Base-by-base conservation (phyloP, 2,329 filamentous ascomycete genomes). In the Diaporthe longicolla region DNA sequence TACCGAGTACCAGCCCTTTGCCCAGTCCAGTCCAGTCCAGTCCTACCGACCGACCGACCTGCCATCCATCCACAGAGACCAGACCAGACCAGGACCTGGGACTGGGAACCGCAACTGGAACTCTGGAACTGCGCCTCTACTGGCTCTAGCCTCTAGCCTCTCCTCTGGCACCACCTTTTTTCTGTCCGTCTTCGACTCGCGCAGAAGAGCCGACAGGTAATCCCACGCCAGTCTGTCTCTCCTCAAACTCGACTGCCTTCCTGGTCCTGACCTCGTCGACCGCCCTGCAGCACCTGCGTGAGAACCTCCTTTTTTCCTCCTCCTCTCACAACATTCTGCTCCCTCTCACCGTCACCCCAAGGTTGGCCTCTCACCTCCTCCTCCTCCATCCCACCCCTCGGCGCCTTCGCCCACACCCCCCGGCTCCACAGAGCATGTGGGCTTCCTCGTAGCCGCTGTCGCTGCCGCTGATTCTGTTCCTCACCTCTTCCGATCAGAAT, bases 141-240 rank as follows among this genome's bases (percentile, higher is more conserved):
- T 71, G 45, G 69, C 57, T 72, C 73, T 72, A 43, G 73, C 70
- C 70, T 71, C 63, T 66, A 57, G 73, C 70, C 73, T 71, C 70
- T 72, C 40, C 48, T 70, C 54, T 74, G 70, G 73, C 73, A 69
- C 73, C 70, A 74, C 73, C 65, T 72, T 74, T 74, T 74, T 73
- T 74, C 69, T 66, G 37, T 71, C 70, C 65, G 58, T 52, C 73
- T 70, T 69, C 73, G 70, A 74, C 61, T 72, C 70, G 70, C 61
- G 61, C 68, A 55, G 61, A 72, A 65, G 40, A 57, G 37, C 57
- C 70, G 59, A 73, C 61, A 57, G 57, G 57, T 54, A 54, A 71
- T 58, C 57, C 37, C 63, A 70, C 57, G 55, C 61, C 24, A 35
- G 63, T 73, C 21, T 35, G 63, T 73, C 65, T 26, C 54, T 71